These are phyloP conservation scores for Echium plantagineum DNA, from an alignment of 257 asterid genomes.

Conservation along the genomic window DNA sequence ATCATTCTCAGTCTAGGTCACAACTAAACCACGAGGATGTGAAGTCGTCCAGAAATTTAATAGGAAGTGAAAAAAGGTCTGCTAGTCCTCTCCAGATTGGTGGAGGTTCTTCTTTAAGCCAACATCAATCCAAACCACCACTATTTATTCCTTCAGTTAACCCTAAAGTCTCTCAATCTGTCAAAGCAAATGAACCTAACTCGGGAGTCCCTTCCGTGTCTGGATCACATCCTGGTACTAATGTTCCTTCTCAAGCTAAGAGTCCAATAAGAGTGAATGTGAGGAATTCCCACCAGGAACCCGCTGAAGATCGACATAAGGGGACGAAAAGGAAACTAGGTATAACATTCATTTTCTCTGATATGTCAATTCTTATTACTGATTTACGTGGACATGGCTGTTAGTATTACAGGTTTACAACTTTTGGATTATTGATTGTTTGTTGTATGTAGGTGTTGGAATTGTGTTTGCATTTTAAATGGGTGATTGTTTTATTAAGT, in stretches of 20 bases:
- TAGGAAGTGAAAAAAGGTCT: constrained; percentile 11
- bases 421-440: background rate
- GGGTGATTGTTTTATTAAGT: too few relatives aligned
- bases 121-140: constrained; percentile 19
- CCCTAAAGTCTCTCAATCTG: constrained; percentile 21
- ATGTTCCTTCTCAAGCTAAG: constrained; percentile 14
- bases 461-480: background rate
- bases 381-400: background rate
- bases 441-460: background rate
- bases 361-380: background rate
- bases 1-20: constrained; percentile 13
- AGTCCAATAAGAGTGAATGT: constrained; percentile 13
- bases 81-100: constrained; percentile 11
- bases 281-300: constrained; percentile 17
- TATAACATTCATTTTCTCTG: constrained; percentile 7
- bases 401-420: background rate
- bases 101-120: constrained; percentile 14
- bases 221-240: constrained; percentile 16
- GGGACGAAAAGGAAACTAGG: constrained; percentile 33
- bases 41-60: constrained; percentile 10
- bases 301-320: constrained; percentile 20
- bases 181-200: constrained; percentile 21
- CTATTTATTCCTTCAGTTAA: constrained; percentile 22
- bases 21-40: constrained; percentile 9
- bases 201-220: constrained; percentile 13